Base-by-base conservation (phyloP, 805 yeast genomes). In the Dipodascopsis uninucleata region DNA sequence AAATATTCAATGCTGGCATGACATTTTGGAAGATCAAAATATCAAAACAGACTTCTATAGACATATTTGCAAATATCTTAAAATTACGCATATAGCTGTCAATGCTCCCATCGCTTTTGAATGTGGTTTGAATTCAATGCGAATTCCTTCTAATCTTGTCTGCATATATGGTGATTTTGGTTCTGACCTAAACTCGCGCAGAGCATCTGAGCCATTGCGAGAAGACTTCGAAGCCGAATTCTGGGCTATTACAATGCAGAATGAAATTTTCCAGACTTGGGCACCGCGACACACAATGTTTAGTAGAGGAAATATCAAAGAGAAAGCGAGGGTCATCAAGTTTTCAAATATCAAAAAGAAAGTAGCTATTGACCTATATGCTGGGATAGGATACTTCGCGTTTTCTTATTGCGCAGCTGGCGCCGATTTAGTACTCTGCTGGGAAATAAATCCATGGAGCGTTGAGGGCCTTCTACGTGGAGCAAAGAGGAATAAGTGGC, bases 401-500 rank as follows among this genome's bases (percentile, higher is more conserved):
- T 65, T 87, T 21, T 71, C 85, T 36, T 86, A 87, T 58, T 66
- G 83, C 35, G 68, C 67, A 37, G 66, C 71, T 23, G 72, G 73
- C 1, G 85, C 87, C 1, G 57, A 64, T 5, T 60, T 65, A 14
- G 64, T 85, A 1, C 72, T 79, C 37, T 80, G 94, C 58, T 86
- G 95, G 86, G 96, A 86, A 50, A 62, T 86, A 34, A 86, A 87
- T 56, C 84, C 86, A 2, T 85, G 93, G 93, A 82, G 90, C 35
- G 72, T 82, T 3, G 78, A 80, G 53, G 96, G 94, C 0, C 67
- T 86, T 29, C 56, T 64, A 2, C 67, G 78, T 32, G 88, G 88
- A 1, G 71, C 81, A 3, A 31, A 44, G 2, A 60, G 55, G 2
- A 82, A 79, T 52, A 63, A 65, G 7, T 68, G 72, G 58, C 60